Base-by-base conservation (phyloP, 2,329 filamentous ascomycete genomes). In the Septoria petroselini region DNA sequence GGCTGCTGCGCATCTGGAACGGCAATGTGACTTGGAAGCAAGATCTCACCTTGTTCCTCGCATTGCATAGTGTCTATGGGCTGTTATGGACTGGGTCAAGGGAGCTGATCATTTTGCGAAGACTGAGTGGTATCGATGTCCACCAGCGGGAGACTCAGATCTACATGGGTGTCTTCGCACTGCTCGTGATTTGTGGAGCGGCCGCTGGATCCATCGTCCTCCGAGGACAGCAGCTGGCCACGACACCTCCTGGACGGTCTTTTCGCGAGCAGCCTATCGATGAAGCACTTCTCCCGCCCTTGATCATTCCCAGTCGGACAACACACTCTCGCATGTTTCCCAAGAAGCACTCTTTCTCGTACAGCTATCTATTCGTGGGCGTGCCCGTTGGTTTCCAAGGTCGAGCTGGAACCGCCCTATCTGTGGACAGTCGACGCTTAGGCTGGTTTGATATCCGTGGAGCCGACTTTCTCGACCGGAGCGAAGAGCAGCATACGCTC, bases 301-400 rank as follows among this genome's bases (percentile, higher is more conserved):
- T 81, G 48, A 68, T 90, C 9, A 79, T 89, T 34, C 83, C 84
- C 6, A 82, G 81, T 59, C 73, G 71, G 37, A 87, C 82, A 11
- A 82, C 76, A 2, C 86, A 90, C 64, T 72, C 77, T 3, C 75
- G 85, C 14, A 64, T 85, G n/a, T 82, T 84, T 50, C 86, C 86
- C 0, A 76, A 81, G 62, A 80, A 77, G 51, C 83, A 89, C 63
- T 76, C 76, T 0, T 90, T 91, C 62, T 73, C 73, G 1, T 88
- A 88, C 63, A 82, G 83, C 0, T 88, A 89, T 64, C 76, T 90
- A 1, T 73, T 83, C 38, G 80, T 83, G 19, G 85, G 85, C 0
- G 73, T 86, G 33, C 85, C 85, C 0, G 75, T 89, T 18, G 77
- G 77, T n/a, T 82, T 79, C 66, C 70, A 71, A 42, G 83, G 82